Base-by-base conservation (phyloP, 2,329 filamentous ascomycete genomes). In the Fusarium pseudoanthophilum region DNA sequence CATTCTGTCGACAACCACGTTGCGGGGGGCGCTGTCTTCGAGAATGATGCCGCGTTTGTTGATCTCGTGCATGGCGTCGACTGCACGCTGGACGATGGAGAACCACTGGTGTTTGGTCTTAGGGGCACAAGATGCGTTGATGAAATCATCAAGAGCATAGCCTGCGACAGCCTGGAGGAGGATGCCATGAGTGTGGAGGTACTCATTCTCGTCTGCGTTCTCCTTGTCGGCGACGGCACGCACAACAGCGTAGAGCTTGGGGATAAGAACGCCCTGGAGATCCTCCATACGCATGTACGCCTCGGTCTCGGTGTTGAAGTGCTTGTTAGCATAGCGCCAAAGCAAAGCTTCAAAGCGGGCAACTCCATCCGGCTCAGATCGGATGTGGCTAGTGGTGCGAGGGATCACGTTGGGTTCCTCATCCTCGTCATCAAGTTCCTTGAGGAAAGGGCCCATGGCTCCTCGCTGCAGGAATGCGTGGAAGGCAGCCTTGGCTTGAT, bases 371-470 rank as follows among this genome's bases (percentile, higher is more conserved):
- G 46, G 15, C 28, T n/a, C 46, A 4, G 11, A 20, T 7, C 45
- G 45, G 28, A 48, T 7, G 0, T 11, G 1, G 9, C 45, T 3
- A 4, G 28, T 4, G 6, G 13, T n/a, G 14, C 45, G 26, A 8
- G 45, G 26, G 26, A 30, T 21, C 18, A 28, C 9, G 11, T 21
- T 14, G 28, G 26, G 5, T 14, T 32, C 32, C 32, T 32, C 32
- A 32, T 32, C 13, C 14, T 48, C 45, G 5, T 48, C 28, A 20
- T 49, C 21, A 14, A 49, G 21, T 15, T 49, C 46, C 9, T 49
- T 8, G 2, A 49, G 21, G 3, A 49, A 49, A 49, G 46, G 7
- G 4, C 15, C 21, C 46, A 49, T 49, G 15, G 21, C 28, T 11
- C 28, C 46, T 7, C 21, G 21, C 2, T 32, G 3, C 3, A 49